Percentiles rank a stretch among this genome's conserved stretches.
Conservation (phyloP, 2,329 filamentous ascomycete genomes). For the Monascus ruber region DNA sequence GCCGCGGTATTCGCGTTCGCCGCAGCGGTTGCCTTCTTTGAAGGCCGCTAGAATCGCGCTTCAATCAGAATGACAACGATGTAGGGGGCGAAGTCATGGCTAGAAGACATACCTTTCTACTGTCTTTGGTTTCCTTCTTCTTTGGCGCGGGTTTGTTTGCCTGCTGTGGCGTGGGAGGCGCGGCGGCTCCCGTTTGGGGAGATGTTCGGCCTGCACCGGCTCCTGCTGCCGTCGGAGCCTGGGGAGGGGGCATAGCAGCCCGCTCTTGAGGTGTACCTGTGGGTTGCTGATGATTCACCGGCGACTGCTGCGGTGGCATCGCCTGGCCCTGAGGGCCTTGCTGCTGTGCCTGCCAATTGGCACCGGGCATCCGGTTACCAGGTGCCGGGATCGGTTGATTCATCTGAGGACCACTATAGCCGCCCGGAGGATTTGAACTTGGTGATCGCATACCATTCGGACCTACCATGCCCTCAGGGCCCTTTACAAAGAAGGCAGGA, state of each 20-base stretch:
- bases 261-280: constrained; percentile 49
- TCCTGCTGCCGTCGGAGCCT: constrained; percentile 30
- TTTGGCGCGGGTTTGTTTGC: constrained; percentile 47
- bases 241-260: constrained; percentile 41
- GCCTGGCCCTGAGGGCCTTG: constrained; percentile 29
- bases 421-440: constrained; percentile 38
- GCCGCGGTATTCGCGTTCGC: constrained; percentile 30
- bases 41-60: constrained; percentile 22
- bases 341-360: constrained; percentile 30
- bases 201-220: constrained; percentile 32
- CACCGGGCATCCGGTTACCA: constrained; percentile 28
- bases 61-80: constrained; percentile 7
- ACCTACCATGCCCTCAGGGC: constrained; percentile 29
- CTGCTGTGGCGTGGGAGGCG: constrained; percentile 52
- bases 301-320: constrained; percentile 38
- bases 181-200: constrained; percentile 33
- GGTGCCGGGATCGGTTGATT: constrained; percentile 33
- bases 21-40: constrained; percentile 32
- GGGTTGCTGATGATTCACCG: constrained; percentile 31
- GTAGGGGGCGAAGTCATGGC: neutral
- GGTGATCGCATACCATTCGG: constrained; percentile 48
- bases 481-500: constrained; percentile 32
- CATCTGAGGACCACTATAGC: constrained; percentile 31
- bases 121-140: constrained; percentile 47
- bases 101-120: constrained; percentile 37